A percentile compares a stretch with the other conserved stretches of the same genome.
Evolutionary conservation across 2,329 filamentous ascomycete genomes (phyloP).

Genomic region (Phialocephala sp.): DNA sequence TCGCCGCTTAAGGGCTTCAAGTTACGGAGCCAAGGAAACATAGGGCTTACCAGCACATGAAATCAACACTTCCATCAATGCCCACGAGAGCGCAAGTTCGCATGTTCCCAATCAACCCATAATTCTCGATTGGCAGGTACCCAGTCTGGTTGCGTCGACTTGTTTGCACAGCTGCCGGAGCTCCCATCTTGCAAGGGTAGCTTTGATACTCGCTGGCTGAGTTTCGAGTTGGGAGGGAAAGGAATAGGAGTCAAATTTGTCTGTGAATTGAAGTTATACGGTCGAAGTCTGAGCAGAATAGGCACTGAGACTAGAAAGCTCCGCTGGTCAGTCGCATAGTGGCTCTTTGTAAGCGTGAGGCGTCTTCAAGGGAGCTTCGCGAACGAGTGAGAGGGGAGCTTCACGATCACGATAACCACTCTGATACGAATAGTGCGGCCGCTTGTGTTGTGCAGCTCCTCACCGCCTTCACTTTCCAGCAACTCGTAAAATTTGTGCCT

Average conservation of each 20-base stretch:
- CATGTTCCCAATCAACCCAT: conserved; percentile 83
- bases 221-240: neutral
- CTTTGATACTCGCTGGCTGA: neutral
- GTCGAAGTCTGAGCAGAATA: neutral
- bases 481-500: too few relatives aligned
- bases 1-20: neutral
- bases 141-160: conserved; percentile 35
- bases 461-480: neutral
- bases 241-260: neutral
- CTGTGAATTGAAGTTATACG: neutral
- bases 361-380: conserved; percentile 1
- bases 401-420: neutral
- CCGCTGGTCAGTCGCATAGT: neutral
- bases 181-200: conserved; percentile 23
- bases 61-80: conserved; percentile 76
- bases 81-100: conserved; percentile 77
- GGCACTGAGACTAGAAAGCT: neutral
- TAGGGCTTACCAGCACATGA: conserved; percentile 71
- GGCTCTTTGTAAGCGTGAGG: conserved; percentile 2
- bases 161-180: conserved; percentile 28
- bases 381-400: neutral
- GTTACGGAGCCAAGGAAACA: neutral
- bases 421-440: neutral
- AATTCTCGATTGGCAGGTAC: conserved; percentile 67
- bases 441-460: neutral